phyloP scores from a whole-genome alignment of 129 eudicot species.

The Flaveria linearis region DNA sequence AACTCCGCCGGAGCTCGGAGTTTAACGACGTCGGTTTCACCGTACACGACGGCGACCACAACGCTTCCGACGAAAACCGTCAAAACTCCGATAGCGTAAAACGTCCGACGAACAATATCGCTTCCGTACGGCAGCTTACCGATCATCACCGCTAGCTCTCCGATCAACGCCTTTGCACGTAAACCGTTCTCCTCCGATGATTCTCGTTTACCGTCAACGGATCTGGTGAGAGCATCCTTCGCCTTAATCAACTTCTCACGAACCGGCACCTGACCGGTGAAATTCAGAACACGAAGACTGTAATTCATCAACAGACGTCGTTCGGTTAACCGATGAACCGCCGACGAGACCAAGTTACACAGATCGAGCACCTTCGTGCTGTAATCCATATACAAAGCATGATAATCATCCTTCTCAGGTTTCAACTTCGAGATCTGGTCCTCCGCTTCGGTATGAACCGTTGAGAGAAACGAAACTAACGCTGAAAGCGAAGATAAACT shows the following conservation, averaged over 20 bases:
- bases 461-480: constrained; percentile 37
- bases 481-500: constrained; percentile 36
- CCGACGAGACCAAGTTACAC: constrained; percentile 46
- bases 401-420: constrained; percentile 31
- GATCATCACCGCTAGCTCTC: constrained; percentile 28
- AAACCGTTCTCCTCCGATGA: constrained; percentile 31
- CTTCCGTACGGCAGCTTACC: constrained; percentile 35
- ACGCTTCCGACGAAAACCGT: constrained; percentile 41
- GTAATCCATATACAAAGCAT: constrained; percentile 40
- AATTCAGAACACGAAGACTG: constrained; percentile 34
- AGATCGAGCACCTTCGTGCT: constrained; percentile 48
- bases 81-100: constrained; percentile 40
- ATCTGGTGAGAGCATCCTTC: constrained; percentile 25
- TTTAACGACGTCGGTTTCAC: constrained; percentile 16
- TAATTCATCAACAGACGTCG: constrained; percentile 42
- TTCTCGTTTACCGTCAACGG: constrained; percentile 14
- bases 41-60: constrained; percentile 29
- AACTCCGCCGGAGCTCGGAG: constrained; percentile 38
- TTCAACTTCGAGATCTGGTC: constrained; percentile 38
- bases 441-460: constrained; percentile 45
- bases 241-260: constrained; percentile 42
- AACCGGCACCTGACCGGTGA: constrained; percentile 23
- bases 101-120: constrained; percentile 41
- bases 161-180: constrained; percentile 37
- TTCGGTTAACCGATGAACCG: constrained; percentile 38